Conservation (phyloP, 192 early-diverging fungal species). For the Coemansia reversa region DNA sequence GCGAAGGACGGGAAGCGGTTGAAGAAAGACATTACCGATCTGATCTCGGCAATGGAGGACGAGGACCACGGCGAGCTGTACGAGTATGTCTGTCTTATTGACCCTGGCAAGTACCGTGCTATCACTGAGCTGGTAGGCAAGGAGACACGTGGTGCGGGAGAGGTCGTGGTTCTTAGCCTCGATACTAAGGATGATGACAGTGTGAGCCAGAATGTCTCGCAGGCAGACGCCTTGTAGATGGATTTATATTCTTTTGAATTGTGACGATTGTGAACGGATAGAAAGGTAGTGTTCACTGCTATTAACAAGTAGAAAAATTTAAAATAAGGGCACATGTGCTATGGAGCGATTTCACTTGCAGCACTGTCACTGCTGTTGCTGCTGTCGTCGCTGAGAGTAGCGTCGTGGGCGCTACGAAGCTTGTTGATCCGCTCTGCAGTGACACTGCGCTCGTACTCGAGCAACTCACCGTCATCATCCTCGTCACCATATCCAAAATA, state of each 20-base stretch:
- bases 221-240: background rate
- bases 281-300: too few species aligned
- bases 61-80: conserved; percentile 64
- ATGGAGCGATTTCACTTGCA: background rate
- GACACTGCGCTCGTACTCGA: conserved; percentile 73
- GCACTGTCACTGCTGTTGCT: conserved; percentile 11
- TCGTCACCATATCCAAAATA: conserved; percentile 97
- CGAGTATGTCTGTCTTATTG: conserved; percentile 63
- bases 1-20: conserved; percentile 88
- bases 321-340: background rate
- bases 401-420: conserved; percentile 35
- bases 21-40: conserved; percentile 65
- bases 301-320: too few species aligned
- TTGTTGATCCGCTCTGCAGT: conserved; percentile 49
- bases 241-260: conserved; percentile 1
- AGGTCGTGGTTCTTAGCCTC: conserved; percentile 82
- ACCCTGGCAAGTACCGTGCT: conserved; percentile 87
- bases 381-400: conserved; percentile 15
- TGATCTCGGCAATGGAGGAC: conserved; percentile 74
- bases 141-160: conserved; percentile 85
- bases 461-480: conserved; percentile 75
- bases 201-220: conserved; percentile 46
- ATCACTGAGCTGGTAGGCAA: conserved; percentile 81
- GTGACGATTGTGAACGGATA: too few species aligned
- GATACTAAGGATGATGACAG: conserved; percentile 72